These are phyloP conservation scores for Pichia sp. DNA, from an alignment of 1,139 yeast genomes.

Conservation along the genomic window DNA sequence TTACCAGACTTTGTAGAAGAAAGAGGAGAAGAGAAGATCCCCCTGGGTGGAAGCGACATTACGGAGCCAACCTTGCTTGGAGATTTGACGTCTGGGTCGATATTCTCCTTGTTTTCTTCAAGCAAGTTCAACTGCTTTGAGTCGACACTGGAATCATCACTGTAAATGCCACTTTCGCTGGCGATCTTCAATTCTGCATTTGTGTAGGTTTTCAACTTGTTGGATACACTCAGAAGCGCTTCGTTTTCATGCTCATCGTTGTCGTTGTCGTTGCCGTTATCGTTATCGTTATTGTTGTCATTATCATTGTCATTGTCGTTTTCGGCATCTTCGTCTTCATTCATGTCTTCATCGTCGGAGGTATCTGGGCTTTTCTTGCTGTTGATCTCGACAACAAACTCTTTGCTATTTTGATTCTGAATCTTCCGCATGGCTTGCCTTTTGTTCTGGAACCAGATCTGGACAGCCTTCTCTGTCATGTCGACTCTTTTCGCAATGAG, in stretches of 20 bases:
- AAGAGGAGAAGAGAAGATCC: constrained; percentile 21
- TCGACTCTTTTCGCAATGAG: constrained; percentile 73
- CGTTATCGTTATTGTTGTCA: not conserved
- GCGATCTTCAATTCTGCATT: not conserved
- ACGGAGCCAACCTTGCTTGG: not conserved
- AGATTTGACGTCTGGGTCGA: constrained; percentile 2
- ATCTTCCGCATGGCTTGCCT: constrained; percentile 73
- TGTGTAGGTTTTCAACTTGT: not conserved
- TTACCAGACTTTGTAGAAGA: constrained; percentile 3
- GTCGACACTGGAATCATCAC: not conserved
- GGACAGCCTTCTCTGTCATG: constrained; percentile 97
- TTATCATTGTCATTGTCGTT: not conserved
- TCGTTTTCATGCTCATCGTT: not conserved
- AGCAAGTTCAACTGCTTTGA: not conserved
- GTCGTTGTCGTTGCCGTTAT: too few species aligned
- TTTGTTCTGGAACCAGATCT: constrained; percentile 96
- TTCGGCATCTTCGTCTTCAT: not conserved
- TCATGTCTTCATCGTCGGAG: not conserved
- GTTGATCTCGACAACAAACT: constrained; percentile 6
- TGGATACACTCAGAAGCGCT: not conserved
- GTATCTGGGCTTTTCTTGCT: not conserved
- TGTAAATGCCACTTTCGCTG: not conserved
- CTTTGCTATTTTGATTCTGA: constrained; percentile 13
- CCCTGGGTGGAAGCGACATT: constrained; percentile 26
- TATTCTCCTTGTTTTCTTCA: constrained; percentile 12